Evolutionary conservation across 2,329 filamentous ascomycete species (phyloP), one percentile per base, ranked within the genome.

Genomic region (Alternaria postmessia): DNA sequence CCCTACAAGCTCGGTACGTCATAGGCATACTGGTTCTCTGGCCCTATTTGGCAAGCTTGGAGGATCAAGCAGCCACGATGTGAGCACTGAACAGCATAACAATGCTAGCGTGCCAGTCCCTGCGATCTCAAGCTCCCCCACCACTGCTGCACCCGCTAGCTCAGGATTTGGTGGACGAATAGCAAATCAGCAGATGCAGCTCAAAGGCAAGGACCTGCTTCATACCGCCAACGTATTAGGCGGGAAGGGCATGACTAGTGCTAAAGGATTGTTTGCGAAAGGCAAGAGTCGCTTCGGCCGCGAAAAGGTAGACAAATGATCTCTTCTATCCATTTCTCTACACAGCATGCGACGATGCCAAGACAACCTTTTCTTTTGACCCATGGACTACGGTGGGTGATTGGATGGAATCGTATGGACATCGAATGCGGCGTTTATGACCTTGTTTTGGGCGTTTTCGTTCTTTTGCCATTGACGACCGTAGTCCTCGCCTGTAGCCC

Each of bases 201-300:
- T 89, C 39, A 94, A 94, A 82, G 89, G 94, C 76, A 97, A 97
- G 81, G 93, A 96, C 71, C 82, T 97, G 28, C 85, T 97, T 75
- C 91, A 95, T 66, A 90, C 90, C 22, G 94, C 94, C 55, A 93
- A 92, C 54, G 81, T 88, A 18, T 81, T 90, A 59, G 86, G 89
- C 61, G 88, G 88, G 24, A 90, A 89, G 72, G 88, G 88, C 32
- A 86, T 87, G 64, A 93, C 92, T 75, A 92, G 93, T 59, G 93
- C 94, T 49, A 97, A 97, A 82, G 94, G 94, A 53, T 80, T 97
- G 65, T 89, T 97, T 78, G 93, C 91, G 67, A 96, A 96, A 81
- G 92, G 94, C 68, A 94, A 91, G 81, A 94, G 87, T 81, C 94
- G 92, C 79, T 88, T 97, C 73, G 83, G 83, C 77, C 79, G 80